Base-by-base conservation (phyloP, 225 moss, liverwort and hornwort genomes). In the Bryum argenteum region DNA sequence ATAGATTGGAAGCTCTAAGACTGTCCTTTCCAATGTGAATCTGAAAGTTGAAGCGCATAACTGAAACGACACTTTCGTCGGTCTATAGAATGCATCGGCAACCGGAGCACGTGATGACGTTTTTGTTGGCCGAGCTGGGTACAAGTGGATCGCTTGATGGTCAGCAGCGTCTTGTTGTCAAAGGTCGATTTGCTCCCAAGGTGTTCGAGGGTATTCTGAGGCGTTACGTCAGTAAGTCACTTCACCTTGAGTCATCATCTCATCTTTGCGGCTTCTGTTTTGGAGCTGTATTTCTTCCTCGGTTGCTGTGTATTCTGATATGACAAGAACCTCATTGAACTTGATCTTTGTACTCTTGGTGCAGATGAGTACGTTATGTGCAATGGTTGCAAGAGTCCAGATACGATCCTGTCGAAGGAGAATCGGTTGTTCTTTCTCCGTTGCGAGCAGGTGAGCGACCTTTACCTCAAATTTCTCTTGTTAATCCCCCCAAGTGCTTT, bases 311-410 rank as follows among this genome's bases (percentile, higher is more conserved):
- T 58, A 11, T 14, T 74, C 1, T 58, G 44, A 59, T 63, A 37
- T 41, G 14, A 54, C 43, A 16, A 58, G 40, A 54, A 24, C 50
- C 75, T 10, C 54, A 54, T 57, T 43, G 21, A n/a, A n/a, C 7
- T 33, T 33, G 33, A 6, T 33, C 7, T 64, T 26, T 68, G n/a
- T n/a, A n/a, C n/a, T n/a, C n/a, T n/a, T n/a, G n/a, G n/a, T 67
- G 70, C 86, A 96, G 93, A 96, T 85, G 96, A 96, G 76, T 96
- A 96, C 48, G 96, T 96, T 70, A 93, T 96, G 95, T 96, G 93
- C 86, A 93, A 96, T 57, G 93, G 95, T 21, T 96, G 95, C 81
- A 96, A 93, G 79, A 96, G 93, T 84, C 93, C 93, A 18, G 96
- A 96, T 54, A 96, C 96, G 2, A 85, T 93, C 41, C 84, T 96